phyloP scores from a whole-genome alignment of 2,329 filamentous ascomycete genomes.

The Leptosphaerulina australis region DNA sequence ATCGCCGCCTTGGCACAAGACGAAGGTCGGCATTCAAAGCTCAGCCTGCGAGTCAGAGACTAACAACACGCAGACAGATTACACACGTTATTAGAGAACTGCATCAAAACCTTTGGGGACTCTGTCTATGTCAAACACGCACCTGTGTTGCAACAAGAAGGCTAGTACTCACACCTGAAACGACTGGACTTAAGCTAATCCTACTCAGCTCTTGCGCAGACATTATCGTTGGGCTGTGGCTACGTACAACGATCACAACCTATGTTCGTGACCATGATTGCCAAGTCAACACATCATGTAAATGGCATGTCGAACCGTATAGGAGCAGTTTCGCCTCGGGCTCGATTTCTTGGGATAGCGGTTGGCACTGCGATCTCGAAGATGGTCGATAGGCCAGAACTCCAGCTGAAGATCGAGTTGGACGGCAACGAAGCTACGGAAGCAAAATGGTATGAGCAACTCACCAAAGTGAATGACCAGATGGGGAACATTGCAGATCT shows the following conservation, averaged over 20 bases:
- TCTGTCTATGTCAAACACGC: conserved; percentile 85
- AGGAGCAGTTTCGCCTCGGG: conserved; percentile 72
- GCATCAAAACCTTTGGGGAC: conserved; percentile 78
- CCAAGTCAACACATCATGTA: conserved; percentile 75
- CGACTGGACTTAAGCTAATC: conserved; percentile 24
- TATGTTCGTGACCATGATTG: conserved; percentile 69
- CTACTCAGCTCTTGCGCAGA: conserved; percentile 74
- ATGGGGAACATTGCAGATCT: conserved; percentile 55
- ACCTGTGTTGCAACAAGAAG: conserved; percentile 86
- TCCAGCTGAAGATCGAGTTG: conserved; percentile 80
- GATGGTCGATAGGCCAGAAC: conserved; percentile 69
- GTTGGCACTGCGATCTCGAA: conserved; percentile 75
- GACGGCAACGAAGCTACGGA: conserved; percentile 78
- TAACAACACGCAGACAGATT: conserved; percentile 52
- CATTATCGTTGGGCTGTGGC: conserved; percentile 76
- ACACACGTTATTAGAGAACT: conserved; percentile 67
- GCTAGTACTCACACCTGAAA: conserved; percentile 51
- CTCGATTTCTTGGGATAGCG: conserved; percentile 85
- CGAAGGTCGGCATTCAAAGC: conserved; percentile 45
- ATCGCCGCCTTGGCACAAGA: conserved; percentile 49
- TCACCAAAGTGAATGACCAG: conserved; percentile 68
- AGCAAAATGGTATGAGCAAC: conserved; percentile 72
- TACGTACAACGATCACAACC: conserved; percentile 72
- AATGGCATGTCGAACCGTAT: conserved; percentile 84
- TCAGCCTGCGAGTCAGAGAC: not conserved